Evolutionary conservation across 139 green algal species (phyloP).

Genomic region (Nannochloris sp.): DNA sequence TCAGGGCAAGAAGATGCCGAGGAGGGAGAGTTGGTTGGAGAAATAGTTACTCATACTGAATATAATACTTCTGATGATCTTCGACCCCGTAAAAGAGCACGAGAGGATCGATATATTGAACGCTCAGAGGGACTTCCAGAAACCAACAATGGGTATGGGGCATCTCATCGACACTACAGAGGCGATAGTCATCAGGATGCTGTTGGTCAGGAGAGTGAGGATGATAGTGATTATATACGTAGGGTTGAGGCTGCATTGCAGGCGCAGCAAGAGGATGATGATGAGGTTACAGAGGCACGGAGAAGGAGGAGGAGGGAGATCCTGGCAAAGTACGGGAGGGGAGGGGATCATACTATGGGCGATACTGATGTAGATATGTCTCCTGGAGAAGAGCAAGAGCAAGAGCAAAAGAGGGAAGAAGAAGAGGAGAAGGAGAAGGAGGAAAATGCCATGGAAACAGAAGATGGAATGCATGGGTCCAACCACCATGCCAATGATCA

Average conservation of each 20-base stretch:
- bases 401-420: background rate
- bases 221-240: constrained; percentile 20
- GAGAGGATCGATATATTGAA: too few relatives aligned
- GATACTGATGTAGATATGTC: background rate
- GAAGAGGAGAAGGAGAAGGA: background rate
- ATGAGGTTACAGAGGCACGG: constrained; percentile 54
- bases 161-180: too few relatives aligned
- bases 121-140: too few relatives aligned
- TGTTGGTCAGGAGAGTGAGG: background rate
- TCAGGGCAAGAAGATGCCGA: background rate
- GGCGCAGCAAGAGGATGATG: constrained; percentile 36
- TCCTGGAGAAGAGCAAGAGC: background rate
- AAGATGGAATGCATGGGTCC: background rate
- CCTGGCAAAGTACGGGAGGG: constrained; percentile 44
- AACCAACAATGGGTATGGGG: too few relatives aligned
- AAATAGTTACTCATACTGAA: background rate
- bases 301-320: constrained; percentile 42
- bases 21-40: background rate
- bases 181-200: too few relatives aligned
- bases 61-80: background rate
- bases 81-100: too few relatives aligned
- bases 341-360: background rate
- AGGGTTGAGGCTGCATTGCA: constrained; percentile 27
- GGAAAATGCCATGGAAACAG: background rate
- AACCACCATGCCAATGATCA: background rate